These are phyloP conservation scores for Pyrenophora graminea DNA, from an alignment of 2,329 filamentous ascomycete genomes.

Conservation along the genomic window DNA sequence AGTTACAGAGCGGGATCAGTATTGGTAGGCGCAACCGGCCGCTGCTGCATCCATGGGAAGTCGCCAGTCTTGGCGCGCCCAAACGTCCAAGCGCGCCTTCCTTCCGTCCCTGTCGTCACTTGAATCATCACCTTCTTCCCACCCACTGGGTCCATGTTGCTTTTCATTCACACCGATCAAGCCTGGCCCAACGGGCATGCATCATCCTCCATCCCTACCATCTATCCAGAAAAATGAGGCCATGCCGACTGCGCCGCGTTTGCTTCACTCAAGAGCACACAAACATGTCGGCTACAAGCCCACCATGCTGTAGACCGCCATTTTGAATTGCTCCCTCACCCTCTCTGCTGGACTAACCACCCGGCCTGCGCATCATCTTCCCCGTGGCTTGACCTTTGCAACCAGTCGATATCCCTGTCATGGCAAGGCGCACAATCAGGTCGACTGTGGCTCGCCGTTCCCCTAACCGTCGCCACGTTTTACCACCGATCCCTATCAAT, in stretches of 20 bases:
- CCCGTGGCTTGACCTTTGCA: slow-evolving; percentile 17
- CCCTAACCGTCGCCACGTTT: slow-evolving; percentile 34
- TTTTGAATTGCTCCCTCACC: slow-evolving; percentile 22
- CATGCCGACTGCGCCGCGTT: slow-evolving; percentile 16
- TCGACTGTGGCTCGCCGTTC: slow-evolving; percentile 19
- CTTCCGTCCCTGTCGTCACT: slow-evolving; percentile 7
- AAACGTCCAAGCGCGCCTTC: slow-evolving; percentile 11
- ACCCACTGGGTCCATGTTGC: background rate
- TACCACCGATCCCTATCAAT: slow-evolving; percentile 17
- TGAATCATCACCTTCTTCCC: slow-evolving; percentile 1
- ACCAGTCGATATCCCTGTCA: slow-evolving; percentile 20
- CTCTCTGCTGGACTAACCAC: slow-evolving; percentile 10
- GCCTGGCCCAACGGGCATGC: slow-evolving; percentile 6
- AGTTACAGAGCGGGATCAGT: slow-evolving; percentile 3
- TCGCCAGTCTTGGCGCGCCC: slow-evolving; percentile 27
- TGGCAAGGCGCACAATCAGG: slow-evolving; percentile 21
- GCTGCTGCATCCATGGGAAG: slow-evolving; percentile 1
- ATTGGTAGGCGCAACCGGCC: too few species aligned
- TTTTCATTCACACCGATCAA: slow-evolving; percentile 18
- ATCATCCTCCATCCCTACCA: slow-evolving; percentile 1
- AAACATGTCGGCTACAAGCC: slow-evolving; percentile 11
- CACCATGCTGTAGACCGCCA: slow-evolving; percentile 31
- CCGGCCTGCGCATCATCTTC: slow-evolving; percentile 18
- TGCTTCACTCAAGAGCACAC: slow-evolving; percentile 29
- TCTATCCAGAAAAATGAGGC: slow-evolving; percentile 6